Conservation (phyloP, 2,329 filamentous ascomycete genomes). For the Diaporthe vexans region DNA sequence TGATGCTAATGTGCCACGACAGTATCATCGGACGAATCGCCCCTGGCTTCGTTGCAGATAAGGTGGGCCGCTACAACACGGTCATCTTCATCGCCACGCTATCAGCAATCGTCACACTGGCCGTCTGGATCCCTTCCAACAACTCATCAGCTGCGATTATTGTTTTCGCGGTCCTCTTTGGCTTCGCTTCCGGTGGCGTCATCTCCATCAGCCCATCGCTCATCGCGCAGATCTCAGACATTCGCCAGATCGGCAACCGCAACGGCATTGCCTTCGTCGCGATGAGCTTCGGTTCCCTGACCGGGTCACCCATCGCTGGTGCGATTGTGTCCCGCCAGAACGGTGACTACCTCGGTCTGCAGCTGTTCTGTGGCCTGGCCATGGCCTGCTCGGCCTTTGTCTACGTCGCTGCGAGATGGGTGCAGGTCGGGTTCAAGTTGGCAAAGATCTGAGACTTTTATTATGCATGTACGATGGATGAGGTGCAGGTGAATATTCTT, state of each 20-base stretch:
- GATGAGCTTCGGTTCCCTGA: slow-evolving; percentile 69
- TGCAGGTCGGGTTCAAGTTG: slow-evolving; percentile 47
- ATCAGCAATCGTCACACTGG: slow-evolving; percentile 55
- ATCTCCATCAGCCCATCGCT: slow-evolving; percentile 70
- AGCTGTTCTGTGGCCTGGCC: slow-evolving; percentile 69
- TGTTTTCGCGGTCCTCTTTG: slow-evolving; percentile 73
- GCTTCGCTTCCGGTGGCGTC: slow-evolving; percentile 75
- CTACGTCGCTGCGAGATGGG: slow-evolving; percentile 45
- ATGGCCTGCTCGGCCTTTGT: slow-evolving; percentile 48
- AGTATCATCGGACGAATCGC: slow-evolving; percentile 67
- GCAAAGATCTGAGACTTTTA: slow-evolving; percentile 43
- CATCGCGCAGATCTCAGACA: slow-evolving; percentile 72
- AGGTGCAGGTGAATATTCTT: neutral
- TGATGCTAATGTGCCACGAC: neutral
- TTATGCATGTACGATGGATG: slow-evolving; percentile 22
- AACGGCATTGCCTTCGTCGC: slow-evolving; percentile 70
- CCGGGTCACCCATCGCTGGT: slow-evolving; percentile 71
- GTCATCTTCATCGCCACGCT: slow-evolving; percentile 62
- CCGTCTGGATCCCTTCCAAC: slow-evolving; percentile 57
- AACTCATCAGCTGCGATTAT: slow-evolving; percentile 67
- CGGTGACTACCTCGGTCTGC: slow-evolving; percentile 64
- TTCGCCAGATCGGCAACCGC: slow-evolving; percentile 71
- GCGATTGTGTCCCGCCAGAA: slow-evolving; percentile 59
- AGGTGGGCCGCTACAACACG: slow-evolving; percentile 56
- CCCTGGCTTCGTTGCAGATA: slow-evolving; percentile 62